Evolutionary conservation across 2,329 filamentous ascomycete species (phyloP).

Genomic region (Cladosporium austrohemisphaericum): DNA sequence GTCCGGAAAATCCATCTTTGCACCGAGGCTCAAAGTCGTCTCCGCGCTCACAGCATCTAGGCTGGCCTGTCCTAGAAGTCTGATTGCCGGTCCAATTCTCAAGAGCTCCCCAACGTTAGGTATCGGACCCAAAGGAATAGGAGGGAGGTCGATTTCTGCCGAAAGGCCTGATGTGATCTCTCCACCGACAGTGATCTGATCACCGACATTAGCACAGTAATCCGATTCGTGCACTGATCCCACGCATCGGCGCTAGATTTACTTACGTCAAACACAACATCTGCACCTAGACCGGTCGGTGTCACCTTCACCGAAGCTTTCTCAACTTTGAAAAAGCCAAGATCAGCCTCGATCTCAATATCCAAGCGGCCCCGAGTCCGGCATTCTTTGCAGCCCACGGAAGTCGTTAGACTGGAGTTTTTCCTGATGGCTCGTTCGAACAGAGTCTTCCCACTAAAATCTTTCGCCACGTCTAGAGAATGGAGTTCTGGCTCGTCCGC

Average conservation of each 20-base stretch:
- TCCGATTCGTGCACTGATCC: too few relatives aligned
- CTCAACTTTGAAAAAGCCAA: neutral
- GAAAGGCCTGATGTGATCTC: neutral
- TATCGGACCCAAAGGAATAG: neutral
- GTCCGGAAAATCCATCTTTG: neutral
- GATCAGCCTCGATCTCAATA: neutral
- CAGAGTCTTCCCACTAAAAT: neutral
- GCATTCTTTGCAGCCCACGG: neutral
- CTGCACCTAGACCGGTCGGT: neutral
- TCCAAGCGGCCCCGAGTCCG: neutral
- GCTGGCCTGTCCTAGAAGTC: neutral
- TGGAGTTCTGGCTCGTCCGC: too few relatives aligned
- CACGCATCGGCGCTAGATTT: neutral
- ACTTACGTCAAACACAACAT: constrained; percentile 1
- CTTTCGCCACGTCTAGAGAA: neutral
- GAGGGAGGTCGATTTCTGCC: neutral
- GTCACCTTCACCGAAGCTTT: neutral
- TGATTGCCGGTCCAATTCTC: neutral
- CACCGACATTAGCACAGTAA: neutral
- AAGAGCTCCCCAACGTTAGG: neutral
- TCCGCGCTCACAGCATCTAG: neutral
- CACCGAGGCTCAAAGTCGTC: neutral
- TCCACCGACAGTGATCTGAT: neutral
- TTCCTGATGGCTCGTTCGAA: neutral
- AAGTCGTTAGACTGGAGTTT: neutral